phyloP scores from a whole-genome alignment of 2,329 filamentous ascomycete genomes.

The Endothia cerciana region DNA sequence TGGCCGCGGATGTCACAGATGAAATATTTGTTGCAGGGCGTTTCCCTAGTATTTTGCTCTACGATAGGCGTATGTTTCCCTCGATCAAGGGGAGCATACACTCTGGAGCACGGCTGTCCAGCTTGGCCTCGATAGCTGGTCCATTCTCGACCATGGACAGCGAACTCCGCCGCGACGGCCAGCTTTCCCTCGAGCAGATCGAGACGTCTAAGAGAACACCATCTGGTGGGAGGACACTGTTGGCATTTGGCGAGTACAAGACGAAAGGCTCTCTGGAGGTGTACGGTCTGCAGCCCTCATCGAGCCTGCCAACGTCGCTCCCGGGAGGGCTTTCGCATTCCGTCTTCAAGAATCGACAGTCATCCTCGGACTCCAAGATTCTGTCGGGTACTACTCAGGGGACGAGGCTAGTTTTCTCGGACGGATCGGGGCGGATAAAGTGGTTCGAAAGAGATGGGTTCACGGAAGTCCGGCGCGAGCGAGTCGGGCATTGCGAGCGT shows the following conservation, averaged over 20 bases:
- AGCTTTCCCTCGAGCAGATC: conserved; percentile 59
- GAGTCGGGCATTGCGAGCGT: conserved; percentile 59
- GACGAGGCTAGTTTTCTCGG: conserved; percentile 78
- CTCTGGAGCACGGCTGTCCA: conserved; percentile 79
- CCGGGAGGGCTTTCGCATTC: conserved; percentile 47
- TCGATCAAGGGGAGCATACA: conserved; percentile 77
- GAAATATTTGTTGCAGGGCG: conserved; percentile 89
- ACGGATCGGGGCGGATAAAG: conserved; percentile 81
- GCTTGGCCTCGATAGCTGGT: conserved; percentile 70
- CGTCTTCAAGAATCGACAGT: conserved; percentile 78
- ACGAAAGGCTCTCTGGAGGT: conserved; percentile 87
- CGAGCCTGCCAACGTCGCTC: conserved; percentile 31
- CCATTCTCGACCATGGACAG: conserved; percentile 67
- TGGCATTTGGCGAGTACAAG: conserved; percentile 89
- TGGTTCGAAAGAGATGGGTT: conserved; percentile 89
- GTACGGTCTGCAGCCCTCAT: conserved; percentile 62
- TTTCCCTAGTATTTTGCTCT: conserved; percentile 86
- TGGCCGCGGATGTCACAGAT: conserved; percentile 61
- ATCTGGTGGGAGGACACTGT: conserved; percentile 64
- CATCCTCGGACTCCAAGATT: conserved; percentile 77
- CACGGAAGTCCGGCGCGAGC: conserved; percentile 59
- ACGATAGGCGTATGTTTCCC: conserved; percentile 85
- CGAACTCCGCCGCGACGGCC: conserved; percentile 58
- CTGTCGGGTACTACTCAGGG: conserved; percentile 83
- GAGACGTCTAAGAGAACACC: conserved; percentile 54